Base-by-base conservation (phyloP, 164 flowering plant genomes). In the Macadamia integrifolia region DNA sequence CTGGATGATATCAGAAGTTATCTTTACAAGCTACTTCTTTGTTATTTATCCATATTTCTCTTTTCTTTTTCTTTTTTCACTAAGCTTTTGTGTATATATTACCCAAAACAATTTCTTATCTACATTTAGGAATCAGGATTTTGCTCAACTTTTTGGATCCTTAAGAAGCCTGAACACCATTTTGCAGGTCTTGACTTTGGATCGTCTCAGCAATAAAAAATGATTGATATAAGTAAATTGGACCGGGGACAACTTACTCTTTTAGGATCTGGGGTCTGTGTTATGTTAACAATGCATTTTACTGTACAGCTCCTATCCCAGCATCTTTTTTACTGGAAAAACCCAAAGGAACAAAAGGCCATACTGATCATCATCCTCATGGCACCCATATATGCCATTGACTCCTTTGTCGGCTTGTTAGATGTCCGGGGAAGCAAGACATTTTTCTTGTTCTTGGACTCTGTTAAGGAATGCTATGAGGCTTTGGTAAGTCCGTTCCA, bases 321-420 rank as follows among this genome's bases (percentile, higher is more conserved):
- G 67, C 98, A 92, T 82, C 84, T 90, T 14, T 90, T 85, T 78
- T 89, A 90, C 74, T 94, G 99, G 99, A 94, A 92, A 71, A 92
- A 90, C 73, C 97, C 99, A 1, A 90, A 90, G 85, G 97, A 94
- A 76, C 99, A 92, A 69, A 92, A 86, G 78, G 96, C 99, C 53
- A 94, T 94, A 52, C 44, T 92, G 13, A 79, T 92, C 56, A 94
- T 94, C 71, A 84, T 94, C 58, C 85, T 94, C 32, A 90, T 92
- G 97, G 97, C 98, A 43, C 97, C 99, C 7, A 62, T 94, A 44
- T 92, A 90, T 77, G 92, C 99, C 28, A n/a, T 80, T 30, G 83
- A 71, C 66, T 87, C 99, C 15, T 92, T 88, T 77, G 80, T 87
- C 44, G 98, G 97, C 69, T 76, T 94, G 75, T 61, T 85, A 72